Evolutionary conservation across 305 asterid genomes (phyloP), one percentile per base, ranked within the genome.

Genomic region (Fraxinus floribunda): DNA sequence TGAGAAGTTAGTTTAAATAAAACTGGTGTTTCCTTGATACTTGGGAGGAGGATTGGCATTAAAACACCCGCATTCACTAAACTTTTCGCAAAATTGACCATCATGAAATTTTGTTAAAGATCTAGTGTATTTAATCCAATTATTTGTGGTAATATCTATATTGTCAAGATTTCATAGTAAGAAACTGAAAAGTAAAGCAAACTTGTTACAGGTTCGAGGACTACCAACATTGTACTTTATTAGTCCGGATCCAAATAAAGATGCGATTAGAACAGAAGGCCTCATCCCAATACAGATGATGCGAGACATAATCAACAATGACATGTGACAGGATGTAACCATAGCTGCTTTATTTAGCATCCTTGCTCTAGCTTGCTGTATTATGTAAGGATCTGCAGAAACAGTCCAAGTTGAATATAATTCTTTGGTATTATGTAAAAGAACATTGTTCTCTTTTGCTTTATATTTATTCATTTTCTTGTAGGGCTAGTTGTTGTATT

Each of bases 211-310:
- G 99, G 99, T 95, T 60, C 87, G 98, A 26, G 99, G 98, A 84
- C 82, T 94, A 77, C 99, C 98, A 7, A 93, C 98, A 0, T 0
- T 95, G 87, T 94, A 93, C 87, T 95, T 95, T 90, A 90, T 94
- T 73, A 95, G 98, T 86, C 97, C 99, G 1, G 94, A 95, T 86
- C 89, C 95, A 72, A 92, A 49, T 76, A 94, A 95, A 89, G 95
- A 93, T 82, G 99, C 99, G 44, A 90, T 95, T 30, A 89, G 97
- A 80, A 94, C 97, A 18, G 99, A 95, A 89, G 99, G 98, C 81
- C 99, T 95, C 87, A 90, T 95, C 83, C 99, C 99, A 2, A 85
- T 93, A 86, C 93, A 94, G 78, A 89, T 94, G 94, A 94, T 95
- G 95, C 85, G 98, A 29, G 95, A 91, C 82, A 94, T 95, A 85